Percentiles rank a stretch among this genome's conserved stretches.
phyloP scores from a whole-genome alignment of 2,329 filamentous ascomycete genomes.

The Aspergillus arachidicola region DNA sequence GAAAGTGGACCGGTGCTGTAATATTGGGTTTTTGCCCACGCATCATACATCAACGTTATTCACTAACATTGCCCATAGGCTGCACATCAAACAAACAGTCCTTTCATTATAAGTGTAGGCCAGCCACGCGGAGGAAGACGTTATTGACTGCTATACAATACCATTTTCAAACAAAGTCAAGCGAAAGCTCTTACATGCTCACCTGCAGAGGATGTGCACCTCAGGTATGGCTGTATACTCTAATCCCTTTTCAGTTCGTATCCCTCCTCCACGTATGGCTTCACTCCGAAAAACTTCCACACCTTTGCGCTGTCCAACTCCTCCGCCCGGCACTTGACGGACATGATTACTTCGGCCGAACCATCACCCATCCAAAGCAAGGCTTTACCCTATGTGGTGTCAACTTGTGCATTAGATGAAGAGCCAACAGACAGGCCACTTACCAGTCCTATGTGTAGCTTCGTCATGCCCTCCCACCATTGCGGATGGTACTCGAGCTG shows the following conservation, averaged over 20 bases:
- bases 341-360: slow-evolving; percentile 48
- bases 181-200: too few species aligned
- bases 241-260: not conserved
- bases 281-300: slow-evolving; percentile 43
- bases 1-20: too few species aligned
- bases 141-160: too few species aligned
- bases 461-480: slow-evolving; percentile 56
- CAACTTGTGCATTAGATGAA: not conserved
- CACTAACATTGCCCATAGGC: too few species aligned
- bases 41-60: not conserved
- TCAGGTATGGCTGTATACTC: not conserved
- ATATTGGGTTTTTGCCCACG: too few species aligned
- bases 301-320: slow-evolving; percentile 49
- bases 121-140: too few species aligned
- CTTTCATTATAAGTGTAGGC: too few species aligned
- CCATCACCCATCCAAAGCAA: slow-evolving; percentile 50
- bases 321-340: slow-evolving; percentile 38
- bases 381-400: slow-evolving; percentile 46
- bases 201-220: too few species aligned
- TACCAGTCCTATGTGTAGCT: slow-evolving; percentile 58
- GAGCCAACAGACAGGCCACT: slow-evolving; percentile 18
- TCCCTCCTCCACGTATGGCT: slow-evolving; percentile 40
- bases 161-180: too few species aligned
- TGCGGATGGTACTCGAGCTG: slow-evolving; percentile 47
- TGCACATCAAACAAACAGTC: too few species aligned